phyloP scores from a whole-genome alignment of 352 stramenopile genomes.

The Phytopythium sindhum region DNA sequence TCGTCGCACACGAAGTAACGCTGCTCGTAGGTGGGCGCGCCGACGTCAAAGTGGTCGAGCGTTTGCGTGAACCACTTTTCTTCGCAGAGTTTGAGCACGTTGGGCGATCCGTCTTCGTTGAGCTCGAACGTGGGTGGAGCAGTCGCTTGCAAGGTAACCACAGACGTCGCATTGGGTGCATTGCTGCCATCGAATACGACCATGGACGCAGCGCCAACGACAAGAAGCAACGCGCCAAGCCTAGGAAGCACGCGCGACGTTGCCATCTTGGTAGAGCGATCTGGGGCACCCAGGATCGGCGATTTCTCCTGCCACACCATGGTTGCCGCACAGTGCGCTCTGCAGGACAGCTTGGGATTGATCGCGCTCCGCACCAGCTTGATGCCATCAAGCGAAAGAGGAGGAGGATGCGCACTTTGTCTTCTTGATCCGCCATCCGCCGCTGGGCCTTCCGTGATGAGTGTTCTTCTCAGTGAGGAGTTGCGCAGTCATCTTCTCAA shows the following conservation, averaged over 20 bases:
- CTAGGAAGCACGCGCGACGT: neutral
- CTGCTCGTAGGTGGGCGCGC: slow-evolving; percentile 65
- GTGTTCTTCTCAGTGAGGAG: neutral
- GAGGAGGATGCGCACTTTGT: neutral
- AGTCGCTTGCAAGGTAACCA: neutral
- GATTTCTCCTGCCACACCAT: neutral
- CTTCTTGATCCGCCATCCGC: neutral
- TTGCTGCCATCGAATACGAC: slow-evolving; percentile 13
- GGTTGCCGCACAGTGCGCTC: neutral
- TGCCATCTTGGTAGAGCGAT: neutral
- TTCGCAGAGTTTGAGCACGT: slow-evolving; percentile 56
- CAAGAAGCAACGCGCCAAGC: slow-evolving; percentile 13
- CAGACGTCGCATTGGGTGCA: neutral
- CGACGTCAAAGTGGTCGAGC: slow-evolving; percentile 69
- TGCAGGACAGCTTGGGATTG: neutral
- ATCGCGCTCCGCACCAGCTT: neutral
- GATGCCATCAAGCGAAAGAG: neutral
- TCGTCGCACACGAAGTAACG: slow-evolving; percentile 89
- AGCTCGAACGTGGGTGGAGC: slow-evolving; percentile 12
- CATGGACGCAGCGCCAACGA: slow-evolving; percentile 13
- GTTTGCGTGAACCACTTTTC: slow-evolving; percentile 71
- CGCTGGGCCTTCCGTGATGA: neutral
- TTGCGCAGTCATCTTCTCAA: neutral
- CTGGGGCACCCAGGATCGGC: neutral
- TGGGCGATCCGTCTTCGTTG: slow-evolving; percentile 31